These are phyloP conservation scores for Pichia scutulata DNA, from an alignment of 805 yeast species.

Conservation along the genomic window DNA sequence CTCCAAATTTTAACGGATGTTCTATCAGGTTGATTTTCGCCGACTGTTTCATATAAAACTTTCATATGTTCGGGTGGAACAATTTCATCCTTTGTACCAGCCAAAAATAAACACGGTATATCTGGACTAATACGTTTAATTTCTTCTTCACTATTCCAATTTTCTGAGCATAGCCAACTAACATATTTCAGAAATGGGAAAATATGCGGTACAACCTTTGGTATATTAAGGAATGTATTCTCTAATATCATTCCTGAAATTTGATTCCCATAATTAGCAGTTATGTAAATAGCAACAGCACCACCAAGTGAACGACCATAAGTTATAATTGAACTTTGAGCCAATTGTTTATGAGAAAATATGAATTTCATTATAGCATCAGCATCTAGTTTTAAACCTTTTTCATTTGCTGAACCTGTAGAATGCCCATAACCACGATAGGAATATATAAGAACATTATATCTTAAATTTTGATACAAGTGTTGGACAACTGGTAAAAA, in stretches of 20 bases:
- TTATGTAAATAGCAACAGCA: slow-evolving; percentile 82
- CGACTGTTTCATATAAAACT: slow-evolving; percentile 31
- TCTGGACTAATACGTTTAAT: slow-evolving; percentile 42
- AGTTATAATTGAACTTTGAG: slow-evolving; percentile 47
- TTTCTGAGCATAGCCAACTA: slow-evolving; percentile 57
- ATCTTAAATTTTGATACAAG: slow-evolving; percentile 52
- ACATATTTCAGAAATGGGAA: slow-evolving; percentile 55
- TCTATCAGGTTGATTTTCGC: slow-evolving; percentile 35
- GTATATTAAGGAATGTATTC: slow-evolving; percentile 74
- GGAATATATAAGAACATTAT: slow-evolving; percentile 77
- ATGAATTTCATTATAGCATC: slow-evolving; percentile 59
- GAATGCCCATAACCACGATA: slow-evolving; percentile 89
- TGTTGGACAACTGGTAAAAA: slow-evolving; percentile 72
- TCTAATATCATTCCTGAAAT: slow-evolving; percentile 64
- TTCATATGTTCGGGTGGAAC: slow-evolving; percentile 87
- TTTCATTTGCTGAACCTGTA: slow-evolving; percentile 68
- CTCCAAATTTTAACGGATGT: slow-evolving; percentile 44
- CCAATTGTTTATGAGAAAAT: slow-evolving; percentile 43
- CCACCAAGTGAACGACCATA: slow-evolving; percentile 95
- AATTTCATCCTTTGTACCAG: slow-evolving; percentile 76
- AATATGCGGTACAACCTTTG: slow-evolving; percentile 63
- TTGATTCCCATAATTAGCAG: slow-evolving; percentile 44
- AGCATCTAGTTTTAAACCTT: slow-evolving; percentile 77
- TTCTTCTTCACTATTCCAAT: slow-evolving; percentile 71
- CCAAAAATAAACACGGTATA: slow-evolving; percentile 62